A percentile compares a stretch with the other conserved stretches of the same genome.
Evolutionary conservation across 208 protist species (phyloP).

Genomic region (Acanthamoeba pearcei): DNA sequence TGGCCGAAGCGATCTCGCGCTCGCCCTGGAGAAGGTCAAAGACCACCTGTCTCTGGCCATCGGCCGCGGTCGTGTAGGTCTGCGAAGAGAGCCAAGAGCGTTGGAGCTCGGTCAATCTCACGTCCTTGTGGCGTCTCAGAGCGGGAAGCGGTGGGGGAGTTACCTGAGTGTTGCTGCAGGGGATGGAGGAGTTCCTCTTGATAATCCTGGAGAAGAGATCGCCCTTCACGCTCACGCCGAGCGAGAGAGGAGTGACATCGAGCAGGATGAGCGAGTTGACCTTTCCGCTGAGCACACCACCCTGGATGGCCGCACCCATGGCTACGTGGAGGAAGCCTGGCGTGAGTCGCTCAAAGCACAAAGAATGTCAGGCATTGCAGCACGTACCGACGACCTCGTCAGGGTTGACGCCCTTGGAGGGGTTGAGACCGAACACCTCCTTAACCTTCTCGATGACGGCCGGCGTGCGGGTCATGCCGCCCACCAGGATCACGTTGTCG

Average conservation of each 20-base stretch:
- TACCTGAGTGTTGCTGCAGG: constrained; percentile 78
- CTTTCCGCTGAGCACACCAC: neutral
- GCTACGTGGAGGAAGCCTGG: too few species aligned
- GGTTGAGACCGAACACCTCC: constrained; percentile 95
- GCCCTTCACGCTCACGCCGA: constrained; percentile 85
- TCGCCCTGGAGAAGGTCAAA: constrained; percentile 84
- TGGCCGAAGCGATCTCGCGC: constrained; percentile 77
- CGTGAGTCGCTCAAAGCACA: too few species aligned
- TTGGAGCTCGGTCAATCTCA: neutral
- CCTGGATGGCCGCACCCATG: too few species aligned
- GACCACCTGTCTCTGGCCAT: constrained; percentile 77
- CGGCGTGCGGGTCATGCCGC: constrained; percentile 98
- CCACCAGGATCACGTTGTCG: constrained; percentile 98
- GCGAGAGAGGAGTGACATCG: constrained; percentile 87
- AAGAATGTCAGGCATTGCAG: too few species aligned
- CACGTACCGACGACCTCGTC: constrained; percentile 98
- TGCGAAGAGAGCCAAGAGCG: constrained; percentile 2
- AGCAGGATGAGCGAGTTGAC: constrained; percentile 79
- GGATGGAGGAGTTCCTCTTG: constrained; percentile 85
- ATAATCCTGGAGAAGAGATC: constrained; percentile 84
- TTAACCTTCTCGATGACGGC: constrained; percentile 93
- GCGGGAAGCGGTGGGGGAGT: neutral
- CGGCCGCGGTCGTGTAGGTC: constrained; percentile 71
- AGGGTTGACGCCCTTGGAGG: constrained; percentile 98
- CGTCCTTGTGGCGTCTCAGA: neutral